Evolutionary conservation across 306 rosid genomes (phyloP).

Genomic region (Cucurbita argyrosperma): DNA sequence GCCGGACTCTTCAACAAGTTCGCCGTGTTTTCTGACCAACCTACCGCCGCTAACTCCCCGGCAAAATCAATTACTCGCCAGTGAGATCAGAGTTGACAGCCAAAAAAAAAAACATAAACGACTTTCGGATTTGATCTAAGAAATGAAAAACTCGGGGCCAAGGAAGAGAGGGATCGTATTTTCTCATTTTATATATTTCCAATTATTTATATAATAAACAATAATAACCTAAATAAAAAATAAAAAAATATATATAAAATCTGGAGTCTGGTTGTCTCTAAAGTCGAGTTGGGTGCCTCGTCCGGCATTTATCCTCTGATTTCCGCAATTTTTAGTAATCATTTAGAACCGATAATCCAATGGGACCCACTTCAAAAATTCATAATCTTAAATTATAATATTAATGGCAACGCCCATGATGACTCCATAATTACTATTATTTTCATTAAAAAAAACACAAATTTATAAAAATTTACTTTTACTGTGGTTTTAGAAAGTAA

Average conservation of each 20-base stretch:
- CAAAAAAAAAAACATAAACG: background rate
- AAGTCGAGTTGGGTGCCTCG: slow-evolving; percentile 6
- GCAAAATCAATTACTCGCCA: background rate
- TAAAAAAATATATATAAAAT: background rate
- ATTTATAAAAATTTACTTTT: background rate
- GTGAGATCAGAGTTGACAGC: background rate
- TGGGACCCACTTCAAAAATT: slow-evolving; percentile 30
- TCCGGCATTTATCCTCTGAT: slow-evolving; percentile 25
- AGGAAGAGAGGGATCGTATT: background rate
- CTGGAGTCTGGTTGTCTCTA: background rate
- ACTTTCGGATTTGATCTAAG: slow-evolving; percentile 11
- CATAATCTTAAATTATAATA: background rate
- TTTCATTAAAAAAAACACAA: background rate
- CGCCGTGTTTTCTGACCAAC: background rate
- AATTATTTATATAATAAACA: background rate
- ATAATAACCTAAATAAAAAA: background rate
- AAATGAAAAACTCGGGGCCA: background rate
- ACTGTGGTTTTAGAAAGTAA: background rate
- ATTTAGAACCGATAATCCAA: background rate
- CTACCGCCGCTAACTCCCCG: background rate
- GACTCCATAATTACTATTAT: background rate
- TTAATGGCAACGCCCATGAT: slow-evolving; percentile 2
- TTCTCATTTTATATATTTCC: background rate
- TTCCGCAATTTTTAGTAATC: slow-evolving; percentile 19
- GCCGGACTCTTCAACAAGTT: background rate